Percentiles rank a stretch among this genome's conserved stretches.
Evolutionary conservation across 1,284 basidiomycete species (phyloP).

Genomic region (Apiotrichum montevideense): DNA sequence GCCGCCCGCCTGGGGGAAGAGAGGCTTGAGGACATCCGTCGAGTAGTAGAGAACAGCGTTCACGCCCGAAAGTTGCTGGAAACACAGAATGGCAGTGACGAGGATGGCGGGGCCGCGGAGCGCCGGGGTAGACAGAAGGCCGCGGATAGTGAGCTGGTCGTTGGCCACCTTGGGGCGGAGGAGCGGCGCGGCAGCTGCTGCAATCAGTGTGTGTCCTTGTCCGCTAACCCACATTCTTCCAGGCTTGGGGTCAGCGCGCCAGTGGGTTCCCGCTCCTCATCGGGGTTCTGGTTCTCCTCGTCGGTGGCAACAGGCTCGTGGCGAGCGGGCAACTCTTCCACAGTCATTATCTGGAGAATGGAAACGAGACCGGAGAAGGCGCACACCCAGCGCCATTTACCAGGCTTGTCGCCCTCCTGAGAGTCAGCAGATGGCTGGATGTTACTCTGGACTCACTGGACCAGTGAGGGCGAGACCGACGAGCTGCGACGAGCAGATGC

Average conservation of each 20-base stretch:
- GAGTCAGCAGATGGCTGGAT: not conserved
- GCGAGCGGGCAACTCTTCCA: constrained; percentile 5
- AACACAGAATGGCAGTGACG: constrained; percentile 64
- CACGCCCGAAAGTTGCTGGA: constrained; percentile 74
- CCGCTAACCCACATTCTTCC: not conserved
- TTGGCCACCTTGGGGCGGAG: constrained; percentile 42
- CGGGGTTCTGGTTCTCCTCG: constrained; percentile 1
- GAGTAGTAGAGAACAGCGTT: constrained; percentile 78
- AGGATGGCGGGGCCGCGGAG: constrained; percentile 63
- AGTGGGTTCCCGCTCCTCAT: not conserved
- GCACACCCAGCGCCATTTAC: constrained; percentile 66
- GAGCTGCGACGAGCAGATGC: constrained; percentile 70
- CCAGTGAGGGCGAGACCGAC: constrained; percentile 40
- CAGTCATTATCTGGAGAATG: constrained; percentile 54
- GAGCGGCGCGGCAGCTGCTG: constrained; percentile 27
- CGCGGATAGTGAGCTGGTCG: constrained; percentile 27
- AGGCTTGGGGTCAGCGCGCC: not conserved
- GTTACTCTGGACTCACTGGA: constrained; percentile 37
- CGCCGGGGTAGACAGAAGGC: constrained; percentile 53
- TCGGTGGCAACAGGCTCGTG: not conserved
- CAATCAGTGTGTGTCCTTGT: not conserved
- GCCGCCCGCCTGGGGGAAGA: constrained; percentile 62
- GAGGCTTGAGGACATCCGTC: constrained; percentile 71
- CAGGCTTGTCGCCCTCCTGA: constrained; percentile 38
- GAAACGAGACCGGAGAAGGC: constrained; percentile 60